Percentiles rank a stretch among this genome's conserved stretches.
Conservation (phyloP, 306 rosid species). For the Canavalia ensiformis region DNA sequence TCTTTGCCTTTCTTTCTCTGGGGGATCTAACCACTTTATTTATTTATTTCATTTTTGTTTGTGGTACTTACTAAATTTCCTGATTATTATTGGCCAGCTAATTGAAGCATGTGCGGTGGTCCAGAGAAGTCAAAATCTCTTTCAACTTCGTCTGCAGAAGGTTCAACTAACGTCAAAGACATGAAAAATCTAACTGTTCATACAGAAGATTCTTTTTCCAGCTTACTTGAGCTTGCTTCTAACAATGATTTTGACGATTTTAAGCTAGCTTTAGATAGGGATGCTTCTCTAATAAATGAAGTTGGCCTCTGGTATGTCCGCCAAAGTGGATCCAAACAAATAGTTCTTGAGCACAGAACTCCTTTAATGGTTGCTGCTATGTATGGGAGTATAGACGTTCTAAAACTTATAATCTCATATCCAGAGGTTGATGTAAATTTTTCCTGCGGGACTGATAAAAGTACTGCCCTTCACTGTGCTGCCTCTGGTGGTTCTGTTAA, state of each 20-base stretch:
- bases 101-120: slow-evolving; percentile 77
- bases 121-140: slow-evolving; percentile 68
- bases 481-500: slow-evolving; percentile 81
- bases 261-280: slow-evolving; percentile 61
- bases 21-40: not conserved
- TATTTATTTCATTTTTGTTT: slow-evolving; percentile 5
- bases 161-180: slow-evolving; percentile 57
- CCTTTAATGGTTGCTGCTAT: slow-evolving; percentile 93
- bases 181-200: slow-evolving; percentile 66
- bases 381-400: slow-evolving; percentile 78
- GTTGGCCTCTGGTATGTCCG: slow-evolving; percentile 84
- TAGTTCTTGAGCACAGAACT: slow-evolving; percentile 77
- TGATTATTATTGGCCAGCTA: slow-evolving; percentile 47
- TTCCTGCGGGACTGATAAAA: slow-evolving; percentile 68
- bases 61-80: slow-evolving; percentile 20
- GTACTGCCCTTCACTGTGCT: slow-evolving; percentile 96
- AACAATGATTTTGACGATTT: slow-evolving; percentile 81
- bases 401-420: slow-evolving; percentile 67
- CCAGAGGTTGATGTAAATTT: slow-evolving; percentile 70
- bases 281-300: slow-evolving; percentile 61
- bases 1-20: not conserved
- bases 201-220: slow-evolving; percentile 72
- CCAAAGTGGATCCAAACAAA: slow-evolving; percentile 74
- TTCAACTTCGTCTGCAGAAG: slow-evolving; percentile 50
- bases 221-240: slow-evolving; percentile 79